These are phyloP conservation scores for Psilocybe cubensis DNA, from an alignment of 768 basidiomycete species.

Conservation along the genomic window DNA sequence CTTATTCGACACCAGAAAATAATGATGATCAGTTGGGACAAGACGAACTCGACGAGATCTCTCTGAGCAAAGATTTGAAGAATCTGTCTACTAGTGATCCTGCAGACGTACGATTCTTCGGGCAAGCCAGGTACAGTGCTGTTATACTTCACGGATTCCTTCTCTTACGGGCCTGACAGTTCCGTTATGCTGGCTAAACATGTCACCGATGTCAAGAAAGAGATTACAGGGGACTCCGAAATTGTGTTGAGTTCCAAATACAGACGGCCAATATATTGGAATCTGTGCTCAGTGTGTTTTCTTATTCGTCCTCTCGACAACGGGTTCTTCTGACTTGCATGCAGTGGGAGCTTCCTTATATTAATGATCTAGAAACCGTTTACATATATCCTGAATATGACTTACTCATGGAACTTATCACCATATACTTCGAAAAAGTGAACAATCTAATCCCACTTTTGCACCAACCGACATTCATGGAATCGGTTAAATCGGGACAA, in stretches of 20 bases:
- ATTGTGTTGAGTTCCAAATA: slow-evolving; percentile 17
- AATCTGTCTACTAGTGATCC: slow-evolving; percentile 29
- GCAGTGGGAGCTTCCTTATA: slow-evolving; percentile 41
- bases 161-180: slow-evolving; percentile 23
- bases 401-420: slow-evolving; percentile 52
- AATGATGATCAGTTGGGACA: slow-evolving; percentile 21
- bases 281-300: slow-evolving; percentile 28
- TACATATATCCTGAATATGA: slow-evolving; percentile 52
- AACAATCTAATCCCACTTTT: slow-evolving; percentile 63
- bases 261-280: slow-evolving; percentile 33
- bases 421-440: slow-evolving; percentile 58
- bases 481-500: slow-evolving; percentile 45
- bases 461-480: slow-evolving; percentile 68
- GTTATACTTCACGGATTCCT: neutral
- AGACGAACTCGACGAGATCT: slow-evolving; percentile 36
- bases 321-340: neutral
- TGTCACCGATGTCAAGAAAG: slow-evolving; percentile 46
- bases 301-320: neutral
- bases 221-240: slow-evolving; percentile 29
- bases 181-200: slow-evolving; percentile 45
- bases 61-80: slow-evolving; percentile 33
- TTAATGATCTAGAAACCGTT: slow-evolving; percentile 22
- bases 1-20: slow-evolving; percentile 15
- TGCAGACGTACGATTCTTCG: slow-evolving; percentile 42
- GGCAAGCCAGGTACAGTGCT: slow-evolving; percentile 35